Evolutionary conservation across 352 stramenopile species (phyloP), one percentile per base, ranked within the genome.

Genomic region (Blastocystis sp.): DNA sequence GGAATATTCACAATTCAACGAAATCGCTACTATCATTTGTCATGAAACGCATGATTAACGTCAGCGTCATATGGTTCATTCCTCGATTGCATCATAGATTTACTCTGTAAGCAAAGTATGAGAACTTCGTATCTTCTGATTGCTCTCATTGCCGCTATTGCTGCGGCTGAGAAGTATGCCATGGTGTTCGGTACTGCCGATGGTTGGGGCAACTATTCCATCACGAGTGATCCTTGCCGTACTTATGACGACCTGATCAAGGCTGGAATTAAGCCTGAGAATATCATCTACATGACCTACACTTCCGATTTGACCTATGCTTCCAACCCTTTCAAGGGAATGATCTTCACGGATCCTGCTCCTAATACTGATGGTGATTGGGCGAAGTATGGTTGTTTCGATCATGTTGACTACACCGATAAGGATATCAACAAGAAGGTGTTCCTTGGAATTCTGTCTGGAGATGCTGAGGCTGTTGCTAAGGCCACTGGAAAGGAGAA

Each of bases 281-380:
- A 84, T 36, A 84, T 84, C 32, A 84, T 84, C 32, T 84, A 40
- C 14, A 84, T 84, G 71, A 49, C 71, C 18, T 84, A 84, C 40
- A 84, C 71, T 32, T 18, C 24, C n/a, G 46, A 67, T 76, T 6
- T 71, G 16, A 65, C 38, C 24, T 27, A 63, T 32, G 42, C 9
- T 24, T 42, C 27, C 18, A 84, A 84, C 32, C 71, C 71, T 32
- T 84, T 67, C 71, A 53, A 53, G 21, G 51, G 56, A 54, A 84
- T 51, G 51, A 84, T 84, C 21, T 84, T 71, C 36, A 84, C 71
- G 11, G 71, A 84, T 18, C 49, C 42, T 21, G 14, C 36, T 38
- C 42, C 78, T 8, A 84, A 40, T 16, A 84, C 56, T 72, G 51
- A 71, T 16, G 56, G 56, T 1, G 71, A 84, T 76, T 84, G 56